These are phyloP conservation scores for Penicillium canescens DNA, from an alignment of 495 filamentous ascomycete genomes.

Conservation along the genomic window DNA sequence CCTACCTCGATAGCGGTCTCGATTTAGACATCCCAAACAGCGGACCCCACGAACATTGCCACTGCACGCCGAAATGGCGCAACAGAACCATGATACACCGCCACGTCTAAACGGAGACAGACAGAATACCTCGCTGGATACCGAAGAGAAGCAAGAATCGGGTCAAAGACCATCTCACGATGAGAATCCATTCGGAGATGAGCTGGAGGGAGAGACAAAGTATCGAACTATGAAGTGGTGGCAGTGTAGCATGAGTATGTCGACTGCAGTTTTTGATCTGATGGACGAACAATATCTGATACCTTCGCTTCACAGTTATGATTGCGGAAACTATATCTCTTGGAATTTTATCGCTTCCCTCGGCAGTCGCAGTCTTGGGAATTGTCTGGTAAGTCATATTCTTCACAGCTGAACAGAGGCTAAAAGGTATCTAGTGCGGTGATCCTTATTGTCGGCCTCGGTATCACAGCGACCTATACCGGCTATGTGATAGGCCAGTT, in stretches of 20 bases:
- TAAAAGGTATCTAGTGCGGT: slow-evolving; percentile 20
- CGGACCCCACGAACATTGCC: too few relatives aligned
- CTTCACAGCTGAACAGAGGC: not conserved
- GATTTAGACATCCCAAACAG: too few relatives aligned
- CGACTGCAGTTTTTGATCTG: too few relatives aligned
- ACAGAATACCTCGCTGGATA: not conserved
- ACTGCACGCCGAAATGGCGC: too few relatives aligned
- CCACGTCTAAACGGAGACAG: not conserved
- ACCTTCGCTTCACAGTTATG: slow-evolving; percentile 36
- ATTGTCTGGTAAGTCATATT: slow-evolving; percentile 40
- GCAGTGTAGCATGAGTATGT: slow-evolving; percentile 30
- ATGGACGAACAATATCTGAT: not conserved
- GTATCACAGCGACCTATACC: slow-evolving; percentile 56
- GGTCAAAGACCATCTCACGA: not conserved
- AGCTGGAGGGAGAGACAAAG: slow-evolving; percentile 24
- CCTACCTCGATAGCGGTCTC: too few relatives aligned
- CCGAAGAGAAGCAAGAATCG: not conserved
- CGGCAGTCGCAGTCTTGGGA: slow-evolving; percentile 57
- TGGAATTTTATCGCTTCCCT: slow-evolving; percentile 60
- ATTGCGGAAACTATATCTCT: slow-evolving; percentile 67
- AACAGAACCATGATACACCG: not conserved
- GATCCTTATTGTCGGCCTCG: slow-evolving; percentile 56
- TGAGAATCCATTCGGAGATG: slow-evolving; percentile 28
- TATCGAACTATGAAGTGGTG: slow-evolving; percentile 40
- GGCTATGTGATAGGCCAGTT: slow-evolving; percentile 31